Base-by-base conservation (phyloP, 352 stramenopile species). In the Pythium brassicae region DNA sequence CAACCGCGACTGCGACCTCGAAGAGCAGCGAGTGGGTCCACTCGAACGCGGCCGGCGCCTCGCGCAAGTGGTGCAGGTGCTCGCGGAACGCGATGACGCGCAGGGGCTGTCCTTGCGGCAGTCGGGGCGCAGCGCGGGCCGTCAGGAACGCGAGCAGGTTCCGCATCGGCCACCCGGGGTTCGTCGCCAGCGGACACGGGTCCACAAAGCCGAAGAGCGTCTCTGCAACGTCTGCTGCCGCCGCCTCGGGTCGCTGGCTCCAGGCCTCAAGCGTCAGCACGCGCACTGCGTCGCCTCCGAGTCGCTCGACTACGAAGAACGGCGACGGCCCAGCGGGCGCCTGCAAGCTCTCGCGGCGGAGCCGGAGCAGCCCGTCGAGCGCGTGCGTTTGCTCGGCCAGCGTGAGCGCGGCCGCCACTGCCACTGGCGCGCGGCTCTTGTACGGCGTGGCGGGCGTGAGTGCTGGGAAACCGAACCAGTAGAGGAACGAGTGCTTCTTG, bases 381-480 rank as follows among this genome's bases (percentile, higher is more conserved):
- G 62, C 53, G 11, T 68, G 22, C 14, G 63, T 59, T 32, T 89
- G 83, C 49, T 92, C 62, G 1, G 48, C 50, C 0, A 52, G 0
- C 0, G 76, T 71, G 3, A 93, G 57, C 1, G 75, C 61, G 3
- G 66, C 72, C 2, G 54, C 50, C 2, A 83, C 75, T 1, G 50
- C 20, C 10, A 51, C 26, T 4, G 75, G 61, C 8, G 61, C 26
- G 27, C 54, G 62, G 34, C 69, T 73, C 23, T 77, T 49, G 32
- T 85, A 78, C 15, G 78, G 32, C 7, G 55, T 48, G 2, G 68
- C 58, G 17, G 76, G 72, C 14, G 70, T 74, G 8, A 97, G 55
- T 8, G 86, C 89, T 19, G 92, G 90, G 55, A 97, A 97, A 8
- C 74, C 89, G 46, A 97, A 97, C 90, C 94, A 98, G 66, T 98